Evolutionary conservation across 208 protist species (phyloP), one percentile per base, ranked within the genome.

Genomic region (Acanthamoeba divionensis): DNA sequence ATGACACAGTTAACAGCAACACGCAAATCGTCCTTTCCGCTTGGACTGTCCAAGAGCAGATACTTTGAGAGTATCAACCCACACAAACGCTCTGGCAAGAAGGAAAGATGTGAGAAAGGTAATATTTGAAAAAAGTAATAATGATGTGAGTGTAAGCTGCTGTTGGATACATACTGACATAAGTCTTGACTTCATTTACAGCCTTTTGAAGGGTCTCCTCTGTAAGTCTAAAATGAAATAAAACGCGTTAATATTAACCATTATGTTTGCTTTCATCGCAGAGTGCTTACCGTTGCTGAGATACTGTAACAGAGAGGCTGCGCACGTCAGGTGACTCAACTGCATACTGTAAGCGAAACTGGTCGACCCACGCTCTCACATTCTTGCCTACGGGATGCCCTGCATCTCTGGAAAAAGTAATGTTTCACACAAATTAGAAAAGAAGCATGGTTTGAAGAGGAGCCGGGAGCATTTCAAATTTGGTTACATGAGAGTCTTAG

Each of bases 131-230:
- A n/a, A n/a, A n/a, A 24, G 3, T 44, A 44, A 45, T 5, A n/a
- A 67, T 31, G 66, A 75, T 75, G 18, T 13, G 3, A 50, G 4
- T 47, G 10, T 21, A n/a, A 36, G 0, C 26, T 18, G 3, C 15
- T 7, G 4, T 6, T 10, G 67, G 41, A 3, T 6, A 52, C 73
- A 0, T 83, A 83, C 73, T 83, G 50, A 83, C 73, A 54, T 83
- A 83, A 31, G 26, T 54, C 29, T 83, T 57, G 47, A 83, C 50
- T 7, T 83, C 75, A 12, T 85, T 85, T 21, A 85, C 75, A 13
- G 75, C 75, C 75, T 85, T 85, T 26, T 85, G 75, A 2, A 85
- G 75, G 4, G 75, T 85, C 29, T 85, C 75, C 24, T 85, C 75
- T 6, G 75, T 85, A 13, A 85, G 21, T 33, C 73, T 82, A 26